Percentiles rank a stretch among this genome's conserved stretches.
Conservation (phyloP, 2,329 filamentous ascomycete genomes). For the Fusarium sp. region DNA sequence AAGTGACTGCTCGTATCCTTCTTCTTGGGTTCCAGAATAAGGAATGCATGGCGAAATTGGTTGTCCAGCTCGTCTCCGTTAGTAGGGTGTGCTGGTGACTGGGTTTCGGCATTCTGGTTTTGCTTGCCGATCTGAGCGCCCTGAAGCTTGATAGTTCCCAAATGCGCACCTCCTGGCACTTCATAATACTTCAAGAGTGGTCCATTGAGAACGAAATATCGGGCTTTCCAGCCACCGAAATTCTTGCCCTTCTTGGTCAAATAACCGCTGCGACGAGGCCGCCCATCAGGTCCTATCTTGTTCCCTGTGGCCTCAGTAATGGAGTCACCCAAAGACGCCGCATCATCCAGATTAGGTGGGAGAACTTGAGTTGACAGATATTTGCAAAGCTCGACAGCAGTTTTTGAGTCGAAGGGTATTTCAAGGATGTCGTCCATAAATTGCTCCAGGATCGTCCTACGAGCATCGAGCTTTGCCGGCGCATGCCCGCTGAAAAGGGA, state of each 20-base stretch:
- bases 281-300: slow-evolving; percentile 70
- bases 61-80: slow-evolving; percentile 84
- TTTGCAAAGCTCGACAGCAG: slow-evolving; percentile 85
- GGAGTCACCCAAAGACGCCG: slow-evolving; percentile 49
- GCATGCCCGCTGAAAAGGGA: slow-evolving; percentile 92
- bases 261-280: slow-evolving; percentile 86
- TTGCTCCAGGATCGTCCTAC: slow-evolving; percentile 81
- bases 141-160: slow-evolving; percentile 93
- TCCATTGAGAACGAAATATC: slow-evolving; percentile 72
- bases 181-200: slow-evolving; percentile 89
- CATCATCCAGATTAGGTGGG: slow-evolving; percentile 72
- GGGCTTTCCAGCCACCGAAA: slow-evolving; percentile 97
- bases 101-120: slow-evolving; percentile 64
- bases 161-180: slow-evolving; percentile 86
- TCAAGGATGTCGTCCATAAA: slow-evolving; percentile 91
- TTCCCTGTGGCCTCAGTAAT: slow-evolving; percentile 50
- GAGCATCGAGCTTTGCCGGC: slow-evolving; percentile 91
- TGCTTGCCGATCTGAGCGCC: slow-evolving; percentile 96
- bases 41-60: slow-evolving; percentile 95
- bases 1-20: slow-evolving; percentile 91
- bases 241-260: slow-evolving; percentile 98
- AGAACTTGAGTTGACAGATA: slow-evolving; percentile 81
- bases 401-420: slow-evolving; percentile 80
- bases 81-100: slow-evolving; percentile 69
- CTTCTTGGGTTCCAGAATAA: slow-evolving; percentile 94